These are phyloP conservation scores for Nitzschia sp. DNA, from an alignment of 108 stramenopile species.

Conservation along the genomic window DNA sequence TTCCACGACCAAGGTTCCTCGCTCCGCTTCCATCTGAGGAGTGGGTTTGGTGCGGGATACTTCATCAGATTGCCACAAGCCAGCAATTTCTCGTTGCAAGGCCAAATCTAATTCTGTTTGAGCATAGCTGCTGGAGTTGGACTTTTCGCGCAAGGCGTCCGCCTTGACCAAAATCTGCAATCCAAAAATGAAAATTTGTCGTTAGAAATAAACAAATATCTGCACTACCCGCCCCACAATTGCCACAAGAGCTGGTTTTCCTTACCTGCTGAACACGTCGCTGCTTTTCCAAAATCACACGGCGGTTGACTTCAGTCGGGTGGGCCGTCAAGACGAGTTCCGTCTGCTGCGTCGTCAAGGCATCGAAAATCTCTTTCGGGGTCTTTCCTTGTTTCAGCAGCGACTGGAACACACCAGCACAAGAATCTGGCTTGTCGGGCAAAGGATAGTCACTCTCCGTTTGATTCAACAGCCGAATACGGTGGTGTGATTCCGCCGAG, in stretches of 20 bases:
- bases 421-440: constrained; percentile 34
- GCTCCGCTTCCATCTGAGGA: constrained; percentile 90
- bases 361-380: constrained; percentile 70
- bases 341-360: constrained; percentile 78
- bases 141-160: constrained; percentile 49
- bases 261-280: constrained; percentile 53
- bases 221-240: no score
- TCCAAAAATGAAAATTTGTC: background rate
- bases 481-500: constrained; percentile 83
- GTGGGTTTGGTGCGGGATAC: constrained; percentile 90
- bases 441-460: constrained; percentile 19
- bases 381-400: constrained; percentile 51
- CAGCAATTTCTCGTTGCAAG: constrained; percentile 72
- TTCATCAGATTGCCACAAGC: constrained; percentile 89
- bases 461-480: constrained; percentile 54
- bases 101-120: constrained; percentile 61
- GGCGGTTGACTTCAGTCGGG: constrained; percentile 97
- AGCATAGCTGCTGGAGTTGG: constrained; percentile 42
- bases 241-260: background rate
- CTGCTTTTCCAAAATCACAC: constrained; percentile 88
- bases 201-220: no score
- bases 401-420: constrained; percentile 65
- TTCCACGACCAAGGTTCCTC: constrained; percentile 93
- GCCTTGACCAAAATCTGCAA: constrained; percentile 64
- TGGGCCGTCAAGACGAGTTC: constrained; percentile 97